A percentile compares a stretch with the other conserved stretches of the same genome.
Evolutionary conservation across 1,284 basidiomycete genomes (phyloP).

Genomic region (Pseudozyma sp.): DNA sequence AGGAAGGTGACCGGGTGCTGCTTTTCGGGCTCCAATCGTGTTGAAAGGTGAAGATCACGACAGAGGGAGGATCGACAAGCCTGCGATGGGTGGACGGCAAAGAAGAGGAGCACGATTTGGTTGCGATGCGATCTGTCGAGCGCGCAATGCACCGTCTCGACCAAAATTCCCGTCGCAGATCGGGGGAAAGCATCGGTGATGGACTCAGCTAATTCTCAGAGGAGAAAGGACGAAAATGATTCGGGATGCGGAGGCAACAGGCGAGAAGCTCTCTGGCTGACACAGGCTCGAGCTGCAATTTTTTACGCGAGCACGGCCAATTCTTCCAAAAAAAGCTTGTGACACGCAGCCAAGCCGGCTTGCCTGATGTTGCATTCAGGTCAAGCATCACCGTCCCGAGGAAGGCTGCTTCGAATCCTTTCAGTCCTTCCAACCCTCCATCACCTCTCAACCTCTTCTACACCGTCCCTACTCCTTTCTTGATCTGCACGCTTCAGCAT

Average conservation of each 20-base stretch:
- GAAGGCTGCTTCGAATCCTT: not conserved
- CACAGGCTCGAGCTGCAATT: not conserved
- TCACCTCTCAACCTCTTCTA: constrained; percentile 29
- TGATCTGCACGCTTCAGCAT: constrained; percentile 15
- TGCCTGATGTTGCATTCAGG: too few relatives aligned
- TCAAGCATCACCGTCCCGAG: constrained; percentile 1
- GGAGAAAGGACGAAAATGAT: constrained; percentile 20
- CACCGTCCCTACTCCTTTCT: constrained; percentile 19
- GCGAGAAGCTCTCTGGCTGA: not conserved
- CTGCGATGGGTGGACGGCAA: constrained; percentile 1
- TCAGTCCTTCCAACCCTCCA: constrained; percentile 15
- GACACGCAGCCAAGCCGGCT: not conserved
- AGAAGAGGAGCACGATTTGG: not conserved
- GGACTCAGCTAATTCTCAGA: not conserved
- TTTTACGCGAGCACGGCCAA: constrained; percentile 23
- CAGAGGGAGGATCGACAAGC: constrained; percentile 1
- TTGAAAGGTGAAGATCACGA: not conserved
- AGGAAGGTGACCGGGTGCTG: too few relatives aligned
- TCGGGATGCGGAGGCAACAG: constrained; percentile 31
- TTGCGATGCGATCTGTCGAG: constrained; percentile 1
- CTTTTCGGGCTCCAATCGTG: too few relatives aligned
- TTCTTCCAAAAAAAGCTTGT: constrained; percentile 15
- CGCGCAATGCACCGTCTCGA: constrained; percentile 13
- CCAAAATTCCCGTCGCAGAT: not conserved
- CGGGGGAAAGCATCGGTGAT: constrained; percentile 10